phyloP scores from a whole-genome alignment of 106 monocot species.

The Dendrobium huoshanense region DNA sequence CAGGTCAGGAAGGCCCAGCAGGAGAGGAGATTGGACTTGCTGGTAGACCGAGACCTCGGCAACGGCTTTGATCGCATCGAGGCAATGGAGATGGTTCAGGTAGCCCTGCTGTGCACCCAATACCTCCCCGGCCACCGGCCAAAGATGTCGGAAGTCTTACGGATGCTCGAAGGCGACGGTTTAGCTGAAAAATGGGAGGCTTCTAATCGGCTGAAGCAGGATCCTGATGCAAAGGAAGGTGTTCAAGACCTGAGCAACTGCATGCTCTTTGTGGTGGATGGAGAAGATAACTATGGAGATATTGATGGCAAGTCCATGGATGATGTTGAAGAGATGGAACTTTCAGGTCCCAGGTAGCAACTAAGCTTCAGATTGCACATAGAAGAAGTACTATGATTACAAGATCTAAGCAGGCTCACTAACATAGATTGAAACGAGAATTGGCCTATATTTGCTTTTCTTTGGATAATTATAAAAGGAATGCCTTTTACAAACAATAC shows the following conservation, averaged over 20 bases:
- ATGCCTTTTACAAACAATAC: not conserved
- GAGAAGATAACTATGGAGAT: not conserved
- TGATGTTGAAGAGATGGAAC: conserved; percentile 64
- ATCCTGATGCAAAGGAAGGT: not conserved
- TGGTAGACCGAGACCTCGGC: conserved; percentile 49
- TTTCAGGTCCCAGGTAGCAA: conserved; percentile 55
- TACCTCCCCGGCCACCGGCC: conserved; percentile 53
- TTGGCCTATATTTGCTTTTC: not conserved
- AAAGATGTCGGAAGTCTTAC: conserved; percentile 69
- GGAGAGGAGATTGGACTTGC: conserved; percentile 42
- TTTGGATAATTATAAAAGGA: not conserved
- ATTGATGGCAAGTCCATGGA: conserved; percentile 28
- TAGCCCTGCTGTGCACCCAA: conserved; percentile 68
- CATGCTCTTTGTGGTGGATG: conserved; percentile 5
- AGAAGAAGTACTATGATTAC: not conserved
- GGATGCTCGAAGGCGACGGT: conserved; percentile 81
- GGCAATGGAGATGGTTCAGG: conserved; percentile 69
- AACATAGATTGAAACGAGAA: not conserved
- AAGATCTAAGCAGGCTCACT: not conserved
- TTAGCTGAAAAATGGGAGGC: conserved; percentile 75
- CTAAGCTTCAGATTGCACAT: not conserved
- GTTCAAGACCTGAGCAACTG: not conserved
- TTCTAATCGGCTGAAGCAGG: conserved; percentile 16
- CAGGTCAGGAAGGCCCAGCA: conserved; percentile 64
- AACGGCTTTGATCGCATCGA: conserved; percentile 51